Percentiles rank a stretch among this genome's conserved stretches.
Conservation (phyloP, 2,329 filamentous ascomycete genomes). For the Microdochium paspali region DNA sequence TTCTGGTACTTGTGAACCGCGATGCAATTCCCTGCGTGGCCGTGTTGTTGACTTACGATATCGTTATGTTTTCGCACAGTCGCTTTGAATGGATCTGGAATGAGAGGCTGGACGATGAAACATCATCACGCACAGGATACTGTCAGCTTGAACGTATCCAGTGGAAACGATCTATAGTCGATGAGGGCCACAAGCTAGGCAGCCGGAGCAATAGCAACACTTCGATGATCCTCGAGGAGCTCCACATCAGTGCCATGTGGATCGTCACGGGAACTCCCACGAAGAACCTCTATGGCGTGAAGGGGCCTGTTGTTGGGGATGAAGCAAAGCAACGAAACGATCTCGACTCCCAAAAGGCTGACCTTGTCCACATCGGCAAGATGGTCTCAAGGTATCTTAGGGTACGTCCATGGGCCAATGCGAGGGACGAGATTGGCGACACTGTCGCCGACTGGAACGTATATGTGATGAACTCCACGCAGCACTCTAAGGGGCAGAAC, state of each 20-base stretch:
- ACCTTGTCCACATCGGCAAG: constrained; percentile 56
- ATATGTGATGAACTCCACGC: constrained; percentile 55
- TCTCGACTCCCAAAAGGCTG: constrained; percentile 42
- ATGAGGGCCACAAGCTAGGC: constrained; percentile 83
- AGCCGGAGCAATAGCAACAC: constrained; percentile 51
- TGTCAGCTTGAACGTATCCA: constrained; percentile 63
- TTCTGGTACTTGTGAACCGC: constrained; percentile 51
- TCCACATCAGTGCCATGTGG: constrained; percentile 70
- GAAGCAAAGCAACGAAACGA: constrained; percentile 19
- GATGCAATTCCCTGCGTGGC: constrained; percentile 45
- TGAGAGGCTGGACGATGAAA: constrained; percentile 28
- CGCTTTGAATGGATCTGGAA: constrained; percentile 58
- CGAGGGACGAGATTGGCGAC: constrained; percentile 40
- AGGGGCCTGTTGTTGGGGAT: constrained; percentile 19
- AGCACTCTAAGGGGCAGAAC: constrained; percentile 41
- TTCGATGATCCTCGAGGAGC: constrained; percentile 37
- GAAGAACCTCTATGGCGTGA: constrained; percentile 69
- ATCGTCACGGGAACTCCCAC: constrained; percentile 87
- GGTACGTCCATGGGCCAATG: constrained; percentile 70
- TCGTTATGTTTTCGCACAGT: constrained; percentile 67
- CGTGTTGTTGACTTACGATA: constrained; percentile 57
- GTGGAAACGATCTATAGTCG: constrained; percentile 83
- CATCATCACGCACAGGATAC: constrained; percentile 18
- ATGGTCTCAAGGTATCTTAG: constrained; percentile 64
- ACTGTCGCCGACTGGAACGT: constrained; percentile 59